Base-by-base conservation (phyloP, 345 rosid genomes). In the Ceriops tagal region DNA sequence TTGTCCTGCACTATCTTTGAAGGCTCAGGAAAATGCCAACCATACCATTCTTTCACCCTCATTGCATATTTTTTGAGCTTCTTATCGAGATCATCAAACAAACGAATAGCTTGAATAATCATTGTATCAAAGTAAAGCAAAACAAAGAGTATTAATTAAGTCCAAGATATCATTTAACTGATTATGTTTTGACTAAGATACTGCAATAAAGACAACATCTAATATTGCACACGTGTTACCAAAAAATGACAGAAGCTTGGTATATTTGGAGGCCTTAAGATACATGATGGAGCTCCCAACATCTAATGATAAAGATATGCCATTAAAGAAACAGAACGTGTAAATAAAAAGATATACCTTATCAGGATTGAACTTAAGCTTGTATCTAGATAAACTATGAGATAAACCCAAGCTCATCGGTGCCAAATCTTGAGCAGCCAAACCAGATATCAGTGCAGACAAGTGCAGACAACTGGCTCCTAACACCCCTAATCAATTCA, bases 1-100 rank as follows among this genome's bases (percentile, higher is more conserved):
- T 88, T 92, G 72, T 92, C 98, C 30, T 78, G 83, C 21, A 95
- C 74, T 71, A 95, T 90, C 87, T 86, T 92, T 2, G 93, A 89
- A 63, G 92, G 98, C 87, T 95, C 99, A 0, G 96, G 99, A 75
- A 95, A 92, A 85, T 95, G 99, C 98, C 96, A 95, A 35, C 97
- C 98, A 21, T 90, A 92, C 97, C 96, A 88, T 61, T 95, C 96
- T 15, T 89, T 82, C 46, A 90, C 92, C 71, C 96, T 90, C 98
- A 90, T 95, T 3, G 96, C 96, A 68, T 92, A 92, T 2, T 89
- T 87, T 74, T 92, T 92, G 7, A 92, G 96, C 81, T 92, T 97
- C 76, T 92, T 95, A 79, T 95, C 98, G 72, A 95, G 98, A 73
- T 95, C 97, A 53, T 92, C 98, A 66, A 92, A 93, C 58, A 95